Conservation (phyloP, 2,329 filamentous ascomycete genomes). For the Cladophialophora yegresii region DNA sequence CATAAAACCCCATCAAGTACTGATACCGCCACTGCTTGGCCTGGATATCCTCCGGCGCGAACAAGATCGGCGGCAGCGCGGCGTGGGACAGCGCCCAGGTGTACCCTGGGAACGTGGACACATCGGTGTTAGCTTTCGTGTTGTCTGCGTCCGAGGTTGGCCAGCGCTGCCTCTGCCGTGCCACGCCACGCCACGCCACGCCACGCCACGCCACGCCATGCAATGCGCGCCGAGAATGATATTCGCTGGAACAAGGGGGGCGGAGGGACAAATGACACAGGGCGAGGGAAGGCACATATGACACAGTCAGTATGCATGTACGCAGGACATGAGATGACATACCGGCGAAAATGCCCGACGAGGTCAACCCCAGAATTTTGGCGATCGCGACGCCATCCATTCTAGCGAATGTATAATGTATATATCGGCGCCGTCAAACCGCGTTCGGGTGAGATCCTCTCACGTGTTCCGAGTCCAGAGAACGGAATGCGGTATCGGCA, state of each 20-base stretch:
- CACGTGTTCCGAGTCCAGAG: no score
- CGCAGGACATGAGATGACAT: background rate
- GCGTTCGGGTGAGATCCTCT: background rate
- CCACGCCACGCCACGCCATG: no score
- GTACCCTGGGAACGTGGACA: constrained; percentile 21
- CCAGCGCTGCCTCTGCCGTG: background rate
- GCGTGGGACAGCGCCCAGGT: constrained; percentile 31
- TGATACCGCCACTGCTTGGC: constrained; percentile 27
- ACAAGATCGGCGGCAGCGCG: constrained; percentile 25
- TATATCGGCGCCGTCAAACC: background rate
- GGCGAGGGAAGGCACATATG: no score
- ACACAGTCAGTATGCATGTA: no score
- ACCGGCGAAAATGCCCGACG: constrained; percentile 27
- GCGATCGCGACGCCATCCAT: constrained; percentile 31
- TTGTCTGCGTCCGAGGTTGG: no score
- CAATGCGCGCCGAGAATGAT: background rate
- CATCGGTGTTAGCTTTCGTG: background rate
- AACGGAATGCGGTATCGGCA: background rate
- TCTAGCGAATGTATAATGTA: background rate
- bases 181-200: no score
- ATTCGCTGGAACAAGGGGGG: background rate
- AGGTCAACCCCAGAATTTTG: constrained; percentile 24
- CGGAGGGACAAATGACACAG: no score
- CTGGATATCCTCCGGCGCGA: constrained; percentile 14
- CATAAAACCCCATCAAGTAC: constrained; percentile 26